phyloP scores from a whole-genome alignment of 192 early-diverging fungal species.

The Podila verticillata region DNA sequence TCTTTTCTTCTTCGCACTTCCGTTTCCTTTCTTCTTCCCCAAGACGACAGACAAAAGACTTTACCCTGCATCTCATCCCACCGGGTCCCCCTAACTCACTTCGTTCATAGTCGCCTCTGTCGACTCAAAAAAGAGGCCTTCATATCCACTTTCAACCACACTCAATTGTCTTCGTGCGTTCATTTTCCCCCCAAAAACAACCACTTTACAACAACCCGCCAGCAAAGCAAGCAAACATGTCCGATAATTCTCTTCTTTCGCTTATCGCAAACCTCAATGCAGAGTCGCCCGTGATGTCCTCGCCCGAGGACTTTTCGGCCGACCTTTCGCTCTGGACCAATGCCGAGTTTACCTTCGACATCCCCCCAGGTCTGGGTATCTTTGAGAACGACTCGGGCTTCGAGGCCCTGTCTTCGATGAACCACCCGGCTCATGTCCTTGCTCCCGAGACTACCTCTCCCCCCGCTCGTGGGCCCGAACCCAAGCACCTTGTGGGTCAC shows the following conservation, averaged over 20 bases:
- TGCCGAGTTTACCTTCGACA: conserved; percentile 77
- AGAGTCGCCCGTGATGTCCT: conserved; percentile 43
- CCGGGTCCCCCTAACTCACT: conserved; percentile 20
- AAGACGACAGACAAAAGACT: conserved; percentile 7
- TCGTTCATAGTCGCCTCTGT: conserved; percentile 46
- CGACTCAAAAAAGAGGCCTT: conserved; percentile 29
- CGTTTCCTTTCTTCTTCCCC: conserved; percentile 22
- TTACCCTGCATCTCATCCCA: conserved; percentile 45
- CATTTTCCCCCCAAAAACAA: background rate
- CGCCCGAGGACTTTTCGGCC: conserved; percentile 68
- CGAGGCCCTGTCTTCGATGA: conserved; percentile 31
- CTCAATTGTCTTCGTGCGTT: background rate
- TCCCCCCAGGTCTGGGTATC: conserved; percentile 63
- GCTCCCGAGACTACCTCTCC: background rate
- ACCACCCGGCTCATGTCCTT: conserved; percentile 21
- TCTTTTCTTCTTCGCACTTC: conserved; percentile 10
- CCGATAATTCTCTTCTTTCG: conserved; percentile 37
- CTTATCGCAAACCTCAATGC: conserved; percentile 51
- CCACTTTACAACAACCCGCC: background rate
- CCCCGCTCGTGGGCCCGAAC: background rate
- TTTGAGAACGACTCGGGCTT: conserved; percentile 57
- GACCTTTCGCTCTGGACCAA: conserved; percentile 76
- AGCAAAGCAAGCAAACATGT: conserved; percentile 14
- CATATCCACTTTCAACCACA: background rate
- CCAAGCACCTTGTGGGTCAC: conserved; percentile 2